Conservation (phyloP, 257 asterid species). For the Rubia yunnanensis region DNA sequence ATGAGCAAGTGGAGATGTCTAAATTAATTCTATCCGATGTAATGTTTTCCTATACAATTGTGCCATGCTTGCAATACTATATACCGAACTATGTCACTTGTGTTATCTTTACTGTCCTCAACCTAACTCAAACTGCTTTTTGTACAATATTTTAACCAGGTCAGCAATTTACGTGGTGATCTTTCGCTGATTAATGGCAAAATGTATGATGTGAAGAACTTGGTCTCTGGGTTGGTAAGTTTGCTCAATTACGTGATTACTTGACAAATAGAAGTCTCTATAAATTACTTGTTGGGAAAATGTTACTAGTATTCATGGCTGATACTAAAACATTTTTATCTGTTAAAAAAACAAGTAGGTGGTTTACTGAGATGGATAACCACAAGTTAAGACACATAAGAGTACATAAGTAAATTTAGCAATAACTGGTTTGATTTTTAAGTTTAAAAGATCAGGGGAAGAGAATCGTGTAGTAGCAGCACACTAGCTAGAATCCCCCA, state of each 20-base stretch:
- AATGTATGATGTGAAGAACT: constrained; percentile 42
- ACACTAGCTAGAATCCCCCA: neutral
- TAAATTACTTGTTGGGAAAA: neutral
- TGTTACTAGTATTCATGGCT: neutral
- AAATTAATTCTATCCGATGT: constrained; percentile 69
- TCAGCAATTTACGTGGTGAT: constrained; percentile 51
- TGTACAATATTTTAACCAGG: constrained; percentile 35
- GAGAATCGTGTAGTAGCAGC: neutral
- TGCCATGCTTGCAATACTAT: neutral
- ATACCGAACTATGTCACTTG: neutral
- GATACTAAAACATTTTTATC: neutral
- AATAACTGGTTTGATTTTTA: neutral
- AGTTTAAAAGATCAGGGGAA: neutral
- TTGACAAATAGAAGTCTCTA: neutral
- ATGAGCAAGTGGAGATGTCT: constrained; percentile 80
- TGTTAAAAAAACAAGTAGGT: neutral
- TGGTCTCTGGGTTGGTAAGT: constrained; percentile 74
- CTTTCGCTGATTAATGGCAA: constrained; percentile 47
- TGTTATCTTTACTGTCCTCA: neutral
- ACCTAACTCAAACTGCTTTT: constrained; percentile 1
- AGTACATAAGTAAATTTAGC: too few relatives aligned
- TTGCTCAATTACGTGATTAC: neutral
- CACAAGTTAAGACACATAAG: neutral
- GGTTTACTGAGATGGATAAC: too few relatives aligned
- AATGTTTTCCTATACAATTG: constrained; percentile 1